Evolutionary conservation across 768 basidiomycete species (phyloP), one percentile per base, ranked within the genome.

Genomic region (Peribolospora baueri): DNA sequence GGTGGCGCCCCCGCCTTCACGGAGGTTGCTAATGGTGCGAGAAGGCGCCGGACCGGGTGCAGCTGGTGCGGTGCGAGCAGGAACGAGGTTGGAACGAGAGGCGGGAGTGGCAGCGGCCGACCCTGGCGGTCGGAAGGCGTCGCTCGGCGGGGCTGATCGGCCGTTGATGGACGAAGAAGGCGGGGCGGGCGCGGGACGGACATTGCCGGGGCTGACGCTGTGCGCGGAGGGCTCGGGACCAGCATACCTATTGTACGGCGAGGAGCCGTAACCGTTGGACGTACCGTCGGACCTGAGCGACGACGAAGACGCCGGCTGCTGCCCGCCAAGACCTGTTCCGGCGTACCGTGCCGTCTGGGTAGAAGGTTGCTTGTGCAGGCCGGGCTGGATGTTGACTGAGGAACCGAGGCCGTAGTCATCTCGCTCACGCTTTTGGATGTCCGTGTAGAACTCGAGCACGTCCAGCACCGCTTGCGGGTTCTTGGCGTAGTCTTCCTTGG

Each of bases 391-490:
- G 46, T 46, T 46, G 46, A 46, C 46, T 46, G 46, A 37, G 56
- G 55, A 40, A 59, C 55, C 57, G 7, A 60, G 40, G 47, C 79
- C 77, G 47, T 62, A 68, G 11, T 66, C 68, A 62, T 88, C 85
- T 63, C 80, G 68, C 66, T 91, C 86, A n/a, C 86, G 82, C 66
- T 88, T 91, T 71, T 91, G 86, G 62, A 86, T 84, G 67, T 91
- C 87, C 9, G 90, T 95, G 68, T 95, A 98, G 70, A 97, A 98
- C 65, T 97, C 90, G 58, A 98, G 79, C 1, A 93, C 91, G 58
- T 95, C 91, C 13, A 97, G 75, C 10, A 98, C 91, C 1, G 91
- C 91, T 64, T 97, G 91, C 0, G 91, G 91, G 64, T 98, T 83
- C 65, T 83, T 84, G 4, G 84, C 87, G 56, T 95, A 93, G 68